Base-by-base conservation (phyloP, 1,139 yeast genomes). In the Magnusiomyces ingens region DNA sequence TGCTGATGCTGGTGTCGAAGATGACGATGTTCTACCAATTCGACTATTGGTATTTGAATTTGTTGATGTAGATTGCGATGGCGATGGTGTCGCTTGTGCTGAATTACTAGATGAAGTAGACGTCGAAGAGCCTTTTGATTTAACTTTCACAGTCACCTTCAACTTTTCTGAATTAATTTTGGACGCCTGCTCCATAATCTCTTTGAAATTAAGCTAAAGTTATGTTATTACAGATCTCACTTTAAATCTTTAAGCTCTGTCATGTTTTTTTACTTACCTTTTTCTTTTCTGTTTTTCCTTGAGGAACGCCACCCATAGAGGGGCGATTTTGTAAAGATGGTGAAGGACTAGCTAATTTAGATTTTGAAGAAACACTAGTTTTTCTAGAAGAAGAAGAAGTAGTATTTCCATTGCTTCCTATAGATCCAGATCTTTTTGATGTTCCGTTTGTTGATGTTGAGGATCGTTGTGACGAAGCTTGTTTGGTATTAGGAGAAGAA, bases 161-260 rank as follows among this genome's bases (percentile, higher is more conserved):
- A 72, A 64, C 55, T 69, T 70, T 40, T 67, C 69, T 2, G 63
- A 51, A 52, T 71, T 68, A 11, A 72, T 66, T 3, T 60, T 55
- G 35, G 66, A 66, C 0, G 75, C 75, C 57, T 69, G 68, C 48
- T 66, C 64, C 71, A 72, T 64, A 22, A 72, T 62, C 42, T 72
- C 75, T 38, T 64, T 63, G 54, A 71, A 72, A 40, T 68, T 70
- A 42, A 72, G 62, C 58, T 46, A 36, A 36, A 36, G 11, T 29
- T 35, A 45, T n/a, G 18, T 62, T 3, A 46, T 15, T 12, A n/a
- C 3, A 19, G 6, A 10, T 21, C 8, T 2, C 22, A 50, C 53
- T 54, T 57, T 49, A 57, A 58, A 40, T 51, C 55, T n/a, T 57
- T 43, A 49, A 17, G 6, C 15, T 21, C 36, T 26, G 10, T 18